Evolutionary conservation across 805 yeast species (phyloP).

Genomic region (Hermanozyma aechmeae): DNA sequence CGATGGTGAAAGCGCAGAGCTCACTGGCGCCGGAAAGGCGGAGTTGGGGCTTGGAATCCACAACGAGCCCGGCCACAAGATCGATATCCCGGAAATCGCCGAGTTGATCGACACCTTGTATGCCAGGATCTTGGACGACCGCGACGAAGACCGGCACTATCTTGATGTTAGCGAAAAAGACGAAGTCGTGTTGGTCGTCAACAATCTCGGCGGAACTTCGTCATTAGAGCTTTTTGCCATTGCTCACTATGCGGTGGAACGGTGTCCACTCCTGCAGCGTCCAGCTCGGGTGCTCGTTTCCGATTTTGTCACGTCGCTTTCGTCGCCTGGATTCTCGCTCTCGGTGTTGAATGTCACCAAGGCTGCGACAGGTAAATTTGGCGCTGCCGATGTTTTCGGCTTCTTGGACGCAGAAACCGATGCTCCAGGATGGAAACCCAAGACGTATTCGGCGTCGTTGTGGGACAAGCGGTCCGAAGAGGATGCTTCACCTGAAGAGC

Average conservation of each 20-base stretch:
- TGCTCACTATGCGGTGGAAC: constrained; percentile 46
- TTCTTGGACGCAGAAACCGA: constrained; percentile 63
- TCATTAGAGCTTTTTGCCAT: constrained; percentile 70
- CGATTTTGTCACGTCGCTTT: constrained; percentile 79
- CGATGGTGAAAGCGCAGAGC: constrained; percentile 27
- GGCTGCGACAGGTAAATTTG: constrained; percentile 8
- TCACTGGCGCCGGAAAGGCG: constrained; percentile 52
- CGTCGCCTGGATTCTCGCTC: constrained; percentile 86
- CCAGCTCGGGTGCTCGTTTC: constrained; percentile 71
- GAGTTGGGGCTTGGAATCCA: constrained; percentile 96
- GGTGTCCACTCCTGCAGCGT: constrained; percentile 42
- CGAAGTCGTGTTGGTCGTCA: constrained; percentile 61
- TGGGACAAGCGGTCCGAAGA: constrained; percentile 20
- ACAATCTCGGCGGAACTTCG: constrained; percentile 88
- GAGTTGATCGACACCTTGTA: constrained; percentile 49
- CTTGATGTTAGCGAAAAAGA: constrained; percentile 58
- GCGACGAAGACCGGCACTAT: constrained; percentile 72
- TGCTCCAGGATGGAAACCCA: constrained; percentile 76
- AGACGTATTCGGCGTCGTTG: constrained; percentile 18
- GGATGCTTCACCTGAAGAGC: constrained; percentile 17
- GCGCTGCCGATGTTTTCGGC: constrained; percentile 25
- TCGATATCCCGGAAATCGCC: constrained; percentile 60
- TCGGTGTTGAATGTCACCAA: constrained; percentile 66
- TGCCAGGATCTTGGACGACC: constrained; percentile 47
- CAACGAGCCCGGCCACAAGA: constrained; percentile 81